Evolutionary conservation across 257 asterid genomes (phyloP), one percentile per base, ranked within the genome.

Genomic region (Fraxinus americana): DNA sequence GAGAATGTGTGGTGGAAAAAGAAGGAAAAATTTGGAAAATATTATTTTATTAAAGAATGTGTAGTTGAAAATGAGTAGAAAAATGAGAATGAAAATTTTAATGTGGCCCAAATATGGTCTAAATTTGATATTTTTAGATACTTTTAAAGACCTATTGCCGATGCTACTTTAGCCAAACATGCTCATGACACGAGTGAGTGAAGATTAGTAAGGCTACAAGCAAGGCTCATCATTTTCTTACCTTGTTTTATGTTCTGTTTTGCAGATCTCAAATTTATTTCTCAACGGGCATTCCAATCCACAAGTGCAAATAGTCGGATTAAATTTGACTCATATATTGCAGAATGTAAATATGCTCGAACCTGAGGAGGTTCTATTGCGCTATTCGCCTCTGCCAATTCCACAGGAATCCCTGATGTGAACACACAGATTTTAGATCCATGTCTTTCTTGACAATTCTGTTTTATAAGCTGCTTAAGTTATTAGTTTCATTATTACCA

Each of bases 261-360:
- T 80, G 88, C 96, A 93, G 98, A 90, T 93, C 17, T 86, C 92
- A 25, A 36, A 74, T 13, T 81, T 68, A n/a, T 93, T 85, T 81
- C 75, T 84, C 73, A 76, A 85, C 27, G 90, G 96, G 38, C 92
- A 89, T 85, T 89, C 96, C 25, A 91, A 93, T 80, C 80, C 83
- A 23, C 16, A 38, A 1, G 91, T 92, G 88, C 84, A 77, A 86
- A 82, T 93, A 70, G 52, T 90, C 8, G 96, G 97, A 71, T 71
- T 80, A 70, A 75, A 74, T 4, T 13, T 72, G 79, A 80, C 84
- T 21, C 86, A 84, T 7, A 27, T 91, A 57, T 13, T 90, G 69
- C 84, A 79, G 50, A 79, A 81, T 80, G 8, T 86, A 21, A 75
- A 81, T 79, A 39, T 80, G 76, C 77, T 81, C 14, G 90, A 91